These are phyloP conservation scores for Cyamopsis tetragonoloba DNA, from an alignment of 306 rosid genomes.

Conservation along the genomic window DNA sequence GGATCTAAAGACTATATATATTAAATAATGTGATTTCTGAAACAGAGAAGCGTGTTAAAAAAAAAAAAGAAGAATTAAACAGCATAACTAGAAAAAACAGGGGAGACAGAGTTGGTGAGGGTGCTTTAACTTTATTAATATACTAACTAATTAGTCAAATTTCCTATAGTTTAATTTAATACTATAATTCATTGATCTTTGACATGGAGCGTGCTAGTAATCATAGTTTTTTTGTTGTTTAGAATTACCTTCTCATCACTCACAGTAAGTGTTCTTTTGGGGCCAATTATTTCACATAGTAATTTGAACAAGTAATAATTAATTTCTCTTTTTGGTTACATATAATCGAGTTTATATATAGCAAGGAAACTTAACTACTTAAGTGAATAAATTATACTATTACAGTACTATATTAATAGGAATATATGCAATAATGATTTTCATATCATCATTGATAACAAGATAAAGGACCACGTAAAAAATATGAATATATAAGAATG, in stretches of 20 bases:
- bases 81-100: neutral
- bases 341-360: neutral
- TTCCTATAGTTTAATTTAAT: no score
- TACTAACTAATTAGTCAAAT: no score
- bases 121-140: no score
- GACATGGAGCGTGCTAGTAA: neutral
- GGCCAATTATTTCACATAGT: neutral
- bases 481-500: slow-evolving; percentile 1
- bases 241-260: neutral
- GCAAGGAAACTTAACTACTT: neutral
- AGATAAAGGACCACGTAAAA: slow-evolving; percentile 33
- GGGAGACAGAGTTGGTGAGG: neutral
- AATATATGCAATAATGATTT: slow-evolving; percentile 25
- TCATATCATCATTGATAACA: slow-evolving; percentile 29
- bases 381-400: no score
- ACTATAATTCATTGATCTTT: neutral
- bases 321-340: no score
- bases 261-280: neutral
- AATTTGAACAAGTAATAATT: neutral
- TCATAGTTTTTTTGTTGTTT: neutral
- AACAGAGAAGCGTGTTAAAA: neutral
- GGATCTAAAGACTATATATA: neutral
- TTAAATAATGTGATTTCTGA: neutral
- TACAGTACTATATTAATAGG: no score
- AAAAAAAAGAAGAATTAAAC: no score